Conservation (phyloP, 2,329 filamentous ascomycete genomes). For the Sordariomycetes sp. region DNA sequence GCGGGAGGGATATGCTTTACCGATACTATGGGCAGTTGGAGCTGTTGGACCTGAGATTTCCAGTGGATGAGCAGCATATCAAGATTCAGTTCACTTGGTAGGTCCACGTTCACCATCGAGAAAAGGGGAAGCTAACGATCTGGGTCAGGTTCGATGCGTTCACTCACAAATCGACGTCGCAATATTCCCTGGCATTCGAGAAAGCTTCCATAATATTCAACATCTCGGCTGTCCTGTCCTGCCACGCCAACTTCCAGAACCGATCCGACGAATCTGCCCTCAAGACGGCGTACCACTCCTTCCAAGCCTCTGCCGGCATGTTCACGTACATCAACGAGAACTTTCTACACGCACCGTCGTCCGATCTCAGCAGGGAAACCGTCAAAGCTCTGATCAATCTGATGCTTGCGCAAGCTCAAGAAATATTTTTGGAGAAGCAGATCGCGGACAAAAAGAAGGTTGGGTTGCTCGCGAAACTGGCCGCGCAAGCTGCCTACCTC, state of each 20-base stretch:
- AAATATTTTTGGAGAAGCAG: constrained; percentile 96
- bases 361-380: constrained; percentile 90
- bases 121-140: too few species aligned
- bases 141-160: constrained; percentile 88
- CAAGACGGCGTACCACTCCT: constrained; percentile 96
- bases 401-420: constrained; percentile 91
- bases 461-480: constrained; percentile 82
- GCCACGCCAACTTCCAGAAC: constrained; percentile 88
- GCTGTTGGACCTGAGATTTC: constrained; percentile 86
- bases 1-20: constrained; percentile 87
- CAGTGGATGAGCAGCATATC: constrained; percentile 97
- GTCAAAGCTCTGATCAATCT: constrained; percentile 90
- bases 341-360: constrained; percentile 92
- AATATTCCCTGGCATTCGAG: constrained; percentile 94
- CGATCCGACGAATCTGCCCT: constrained; percentile 85
- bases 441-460: constrained; percentile 87
- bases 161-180: constrained; percentile 92
- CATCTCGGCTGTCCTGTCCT: constrained; percentile 92
- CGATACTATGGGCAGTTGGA: constrained; percentile 97
- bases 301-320: constrained; percentile 97
- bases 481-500: constrained; percentile 80
- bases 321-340: constrained; percentile 99
- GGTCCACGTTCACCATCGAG: constrained; percentile 3
- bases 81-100: constrained; percentile 99
- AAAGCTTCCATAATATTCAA: constrained; percentile 99